These are phyloP conservation scores for Beauveria australis DNA, from an alignment of 2,329 filamentous ascomycete species.

Conservation along the genomic window DNA sequence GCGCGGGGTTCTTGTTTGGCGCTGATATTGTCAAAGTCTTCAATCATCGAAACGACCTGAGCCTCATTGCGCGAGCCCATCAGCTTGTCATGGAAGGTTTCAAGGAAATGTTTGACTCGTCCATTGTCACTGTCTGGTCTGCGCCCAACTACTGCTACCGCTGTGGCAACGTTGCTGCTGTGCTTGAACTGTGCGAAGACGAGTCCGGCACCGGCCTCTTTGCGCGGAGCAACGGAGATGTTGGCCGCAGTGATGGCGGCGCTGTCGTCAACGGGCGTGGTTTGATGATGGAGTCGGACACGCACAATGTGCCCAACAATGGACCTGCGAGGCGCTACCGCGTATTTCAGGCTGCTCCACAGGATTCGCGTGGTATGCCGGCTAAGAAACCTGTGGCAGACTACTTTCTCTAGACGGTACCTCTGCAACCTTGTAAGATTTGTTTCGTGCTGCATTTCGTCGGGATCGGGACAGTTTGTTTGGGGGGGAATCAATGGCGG, in stretches of 20 bases:
- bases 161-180: conserved; percentile 91
- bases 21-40: conserved; percentile 93
- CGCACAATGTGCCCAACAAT: conserved; percentile 29
- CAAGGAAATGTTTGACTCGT: conserved; percentile 97
- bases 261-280: conserved; percentile 23
- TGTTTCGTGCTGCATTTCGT: background rate
- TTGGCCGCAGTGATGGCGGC: conserved; percentile 44
- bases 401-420: conserved; percentile 65
- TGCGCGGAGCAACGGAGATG: conserved; percentile 63
- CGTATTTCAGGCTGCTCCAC: conserved; percentile 93
- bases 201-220: conserved; percentile 65
- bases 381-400: conserved; percentile 97
- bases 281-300: conserved; percentile 39
- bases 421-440: background rate
- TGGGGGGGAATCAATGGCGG: conserved; percentile 2
- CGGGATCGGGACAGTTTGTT: background rate
- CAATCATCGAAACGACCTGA: conserved; percentile 89
- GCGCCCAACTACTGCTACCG: conserved; percentile 96
- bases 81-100: conserved; percentile 99
- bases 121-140: conserved; percentile 97
- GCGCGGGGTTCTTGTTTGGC: conserved; percentile 92
- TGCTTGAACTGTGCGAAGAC: conserved; percentile 87
- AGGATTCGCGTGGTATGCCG: conserved; percentile 94
- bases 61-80: conserved; percentile 85
- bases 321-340: conserved; percentile 86